Conservation (phyloP, 2,329 filamentous ascomycete genomes). For the Ceratocystis destructans region DNA sequence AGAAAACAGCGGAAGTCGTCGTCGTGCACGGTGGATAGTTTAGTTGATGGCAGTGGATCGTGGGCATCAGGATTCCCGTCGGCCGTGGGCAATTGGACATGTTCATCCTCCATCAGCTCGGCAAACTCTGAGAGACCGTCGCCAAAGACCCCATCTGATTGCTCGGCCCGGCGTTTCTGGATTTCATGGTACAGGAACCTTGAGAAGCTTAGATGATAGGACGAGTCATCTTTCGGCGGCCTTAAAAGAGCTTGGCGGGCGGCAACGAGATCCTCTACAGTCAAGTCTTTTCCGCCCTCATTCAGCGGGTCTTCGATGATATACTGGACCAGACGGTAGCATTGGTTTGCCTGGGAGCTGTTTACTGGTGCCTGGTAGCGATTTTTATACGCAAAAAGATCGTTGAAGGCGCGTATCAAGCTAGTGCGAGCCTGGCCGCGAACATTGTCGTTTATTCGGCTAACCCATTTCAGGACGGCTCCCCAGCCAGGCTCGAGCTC, state of each 20-base stretch:
- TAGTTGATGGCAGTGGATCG: slow-evolving; percentile 11
- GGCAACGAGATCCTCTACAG: slow-evolving; percentile 31
- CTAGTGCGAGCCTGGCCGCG: slow-evolving; percentile 51
- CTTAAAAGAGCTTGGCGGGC: slow-evolving; percentile 34
- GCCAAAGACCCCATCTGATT: slow-evolving; percentile 20
- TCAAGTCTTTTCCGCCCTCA: slow-evolving; percentile 26
- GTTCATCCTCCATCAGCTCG: slow-evolving; percentile 22
- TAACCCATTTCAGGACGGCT: slow-evolving; percentile 54
- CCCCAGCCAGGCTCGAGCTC: slow-evolving; percentile 58
- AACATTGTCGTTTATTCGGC: slow-evolving; percentile 46
- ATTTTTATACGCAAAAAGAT: slow-evolving; percentile 47
- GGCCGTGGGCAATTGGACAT: not conserved
- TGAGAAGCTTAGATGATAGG: slow-evolving; percentile 36
- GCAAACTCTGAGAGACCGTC: slow-evolving; percentile 17
- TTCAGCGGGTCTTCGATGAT: slow-evolving; percentile 32
- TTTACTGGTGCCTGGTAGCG: slow-evolving; percentile 40
- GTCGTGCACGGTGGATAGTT: slow-evolving; percentile 12
- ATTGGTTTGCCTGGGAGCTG: slow-evolving; percentile 48
- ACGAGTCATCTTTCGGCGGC: slow-evolving; percentile 31
- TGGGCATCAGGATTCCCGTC: slow-evolving; percentile 18
- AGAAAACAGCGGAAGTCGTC: slow-evolving; percentile 34
- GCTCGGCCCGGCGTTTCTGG: slow-evolving; percentile 17
- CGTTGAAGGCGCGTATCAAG: slow-evolving; percentile 49
- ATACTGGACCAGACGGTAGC: slow-evolving; percentile 45
- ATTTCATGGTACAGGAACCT: slow-evolving; percentile 30